Base-by-base conservation (phyloP, 192 early-diverging fungal genomes). In the Chytriomyces sp. region DNA sequence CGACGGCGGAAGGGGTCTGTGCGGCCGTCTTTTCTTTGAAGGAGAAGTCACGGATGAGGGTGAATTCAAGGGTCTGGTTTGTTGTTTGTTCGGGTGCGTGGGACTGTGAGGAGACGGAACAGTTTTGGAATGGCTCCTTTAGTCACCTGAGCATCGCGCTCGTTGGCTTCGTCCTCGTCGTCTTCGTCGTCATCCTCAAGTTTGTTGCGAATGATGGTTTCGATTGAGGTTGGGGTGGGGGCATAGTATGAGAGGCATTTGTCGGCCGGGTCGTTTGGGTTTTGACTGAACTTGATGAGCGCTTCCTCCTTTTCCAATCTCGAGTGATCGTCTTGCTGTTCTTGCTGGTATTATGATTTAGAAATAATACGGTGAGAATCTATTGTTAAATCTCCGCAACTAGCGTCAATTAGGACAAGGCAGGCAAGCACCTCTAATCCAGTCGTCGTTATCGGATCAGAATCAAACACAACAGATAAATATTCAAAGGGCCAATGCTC, bases 381-480 rank as follows among this genome's bases (percentile, higher is more conserved):
- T 17, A 30, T 19, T 19, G 14, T 37, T n/a, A 28, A 3, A 63
- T 63, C 25, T 5, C 25, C 17, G 37, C 0, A 0, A 36, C 8
- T 33, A 25, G 0, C n/a, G 36, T 25, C 0, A 26, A 32, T 28
- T 1, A 32, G 26, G 28, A 59, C 12, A 59, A 59, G 14, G 17
- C 25, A 25, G 10, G 56, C 31, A 10, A n/a, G 36, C 3, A 28
- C 44, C 10, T 10, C 59, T 28, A 33, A 22, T 0, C 62, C 34
- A 37, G 37, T 66, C 49, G 28, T 22, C 30, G 26, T 49, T 44
- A 26, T 32, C 8, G 78, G 78, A 67, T 79, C 78, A 4, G 59
- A 61, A 59, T 79, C 78, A 60, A 65, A 79, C 28, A 75, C 70
- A 49, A 66, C 49, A 26, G 70, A 57, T 4, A n/a, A 55, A 33